Evolutionary conservation across 805 yeast species (phyloP).

Genomic region (Pichia cabralensis): DNA sequence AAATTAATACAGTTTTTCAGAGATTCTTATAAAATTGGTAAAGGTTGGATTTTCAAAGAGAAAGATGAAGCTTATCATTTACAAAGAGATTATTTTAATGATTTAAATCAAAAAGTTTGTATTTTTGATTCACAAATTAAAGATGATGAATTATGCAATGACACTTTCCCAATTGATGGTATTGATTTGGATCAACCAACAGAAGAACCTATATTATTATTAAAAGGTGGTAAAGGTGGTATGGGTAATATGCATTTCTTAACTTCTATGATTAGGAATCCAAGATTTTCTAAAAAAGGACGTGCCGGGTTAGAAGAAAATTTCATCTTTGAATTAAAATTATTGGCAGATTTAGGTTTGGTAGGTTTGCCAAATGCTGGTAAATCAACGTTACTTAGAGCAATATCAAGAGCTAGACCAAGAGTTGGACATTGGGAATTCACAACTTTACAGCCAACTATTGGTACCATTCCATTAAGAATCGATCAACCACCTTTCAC

Average conservation of each 20-base stretch:
- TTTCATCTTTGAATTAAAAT: slow-evolving; percentile 74
- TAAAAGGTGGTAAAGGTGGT: slow-evolving; percentile 90
- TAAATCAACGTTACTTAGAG: slow-evolving; percentile 77
- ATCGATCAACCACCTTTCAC: slow-evolving; percentile 66
- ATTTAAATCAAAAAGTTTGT: slow-evolving; percentile 52
- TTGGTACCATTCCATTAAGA: slow-evolving; percentile 73
- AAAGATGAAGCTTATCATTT: slow-evolving; percentile 62
- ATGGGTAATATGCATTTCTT: slow-evolving; percentile 94
- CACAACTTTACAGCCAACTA: slow-evolving; percentile 84
- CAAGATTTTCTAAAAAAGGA: slow-evolving; percentile 79
- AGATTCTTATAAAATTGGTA: slow-evolving; percentile 53
- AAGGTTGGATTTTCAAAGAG: slow-evolving; percentile 86
- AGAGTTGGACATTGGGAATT: slow-evolving; percentile 95
- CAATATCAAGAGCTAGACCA: slow-evolving; percentile 84
- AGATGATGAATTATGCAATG: slow-evolving; percentile 48
- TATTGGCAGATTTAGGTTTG: slow-evolving; percentile 86
- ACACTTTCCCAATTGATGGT: slow-evolving; percentile 74
- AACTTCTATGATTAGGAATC: slow-evolving; percentile 76
- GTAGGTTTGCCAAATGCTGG: slow-evolving; percentile 98
- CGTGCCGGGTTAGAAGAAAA: slow-evolving; percentile 54
- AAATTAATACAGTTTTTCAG: slow-evolving; percentile 52
- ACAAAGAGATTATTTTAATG: slow-evolving; percentile 54
- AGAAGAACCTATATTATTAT: slow-evolving; percentile 53
- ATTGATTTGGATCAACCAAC: slow-evolving; percentile 58
- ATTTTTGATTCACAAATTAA: slow-evolving; percentile 52